phyloP scores from a whole-genome alignment of 352 stramenopile species.

The Elongisporangium undulatum region DNA sequence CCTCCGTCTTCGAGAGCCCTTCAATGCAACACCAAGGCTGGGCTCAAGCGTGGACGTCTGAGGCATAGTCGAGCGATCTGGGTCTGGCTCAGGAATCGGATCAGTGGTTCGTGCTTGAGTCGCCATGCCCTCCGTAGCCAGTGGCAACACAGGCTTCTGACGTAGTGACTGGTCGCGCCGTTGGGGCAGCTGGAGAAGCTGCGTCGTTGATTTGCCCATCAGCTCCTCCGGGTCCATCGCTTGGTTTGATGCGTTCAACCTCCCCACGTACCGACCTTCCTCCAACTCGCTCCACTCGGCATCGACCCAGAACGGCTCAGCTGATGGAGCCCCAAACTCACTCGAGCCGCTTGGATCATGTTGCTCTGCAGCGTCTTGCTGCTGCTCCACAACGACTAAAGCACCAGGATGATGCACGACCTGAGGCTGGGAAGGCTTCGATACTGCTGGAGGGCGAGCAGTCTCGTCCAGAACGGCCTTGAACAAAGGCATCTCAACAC shows the following conservation, averaged over 20 bases:
- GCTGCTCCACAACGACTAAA: neutral
- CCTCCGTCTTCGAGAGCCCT: neutral
- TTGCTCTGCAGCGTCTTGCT: neutral
- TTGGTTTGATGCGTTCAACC: conserved; percentile 14
- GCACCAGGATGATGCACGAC: neutral
- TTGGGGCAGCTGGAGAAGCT: conserved; percentile 26
- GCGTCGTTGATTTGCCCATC: conserved; percentile 31
- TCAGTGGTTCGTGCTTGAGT: conserved; percentile 4
- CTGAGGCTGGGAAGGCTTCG: neutral
- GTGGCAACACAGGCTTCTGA: neutral
- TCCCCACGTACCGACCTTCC: conserved; percentile 27
- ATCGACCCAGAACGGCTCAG: conserved; percentile 27
- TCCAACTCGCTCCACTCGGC: conserved; percentile 45
- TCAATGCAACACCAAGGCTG: neutral
- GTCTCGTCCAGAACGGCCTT: neutral
- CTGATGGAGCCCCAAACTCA: neutral
- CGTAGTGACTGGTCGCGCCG: conserved; percentile 10
- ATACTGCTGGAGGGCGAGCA: neutral
- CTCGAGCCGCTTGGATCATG: neutral
- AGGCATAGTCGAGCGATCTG: neutral
- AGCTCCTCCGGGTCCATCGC: conserved; percentile 18
- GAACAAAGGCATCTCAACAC: neutral
- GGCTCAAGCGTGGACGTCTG: no score
- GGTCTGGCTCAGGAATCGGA: conserved; percentile 3
- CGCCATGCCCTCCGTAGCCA: neutral